A percentile compares a stretch with the other conserved stretches of the same genome.
These are phyloP conservation scores for Sclerotinia subarctica DNA, from an alignment of 2,329 filamentous ascomycete genomes.

Conservation along the genomic window DNA sequence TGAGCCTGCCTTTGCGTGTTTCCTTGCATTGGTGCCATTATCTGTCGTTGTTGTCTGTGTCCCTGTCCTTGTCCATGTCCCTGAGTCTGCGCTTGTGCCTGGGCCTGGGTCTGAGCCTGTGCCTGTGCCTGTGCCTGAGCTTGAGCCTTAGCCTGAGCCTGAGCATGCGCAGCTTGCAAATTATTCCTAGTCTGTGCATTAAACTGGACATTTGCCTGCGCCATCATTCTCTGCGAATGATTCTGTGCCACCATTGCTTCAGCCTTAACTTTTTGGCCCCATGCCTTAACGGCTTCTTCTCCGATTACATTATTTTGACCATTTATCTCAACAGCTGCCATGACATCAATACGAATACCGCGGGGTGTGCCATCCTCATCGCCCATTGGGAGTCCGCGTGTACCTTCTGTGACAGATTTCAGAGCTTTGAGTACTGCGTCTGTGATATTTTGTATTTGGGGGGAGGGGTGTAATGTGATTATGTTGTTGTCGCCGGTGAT, in stretches of 20 bases:
- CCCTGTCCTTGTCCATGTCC: too few relatives aligned
- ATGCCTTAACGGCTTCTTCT: slow-evolving; percentile 18
- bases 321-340: slow-evolving; percentile 46
- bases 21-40: not conserved
- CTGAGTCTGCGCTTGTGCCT: not conserved
- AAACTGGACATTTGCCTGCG: not conserved
- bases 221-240: not conserved
- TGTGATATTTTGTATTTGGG: slow-evolving; percentile 44
- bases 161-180: not conserved
- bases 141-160: not conserved
- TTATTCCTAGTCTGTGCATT: not conserved
- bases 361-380: slow-evolving; percentile 45
- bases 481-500: slow-evolving; percentile 50
- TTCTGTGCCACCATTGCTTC: not conserved
- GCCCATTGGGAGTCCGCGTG: slow-evolving; percentile 46
- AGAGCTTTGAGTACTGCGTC: slow-evolving; percentile 47
- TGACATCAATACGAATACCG: slow-evolving; percentile 45
- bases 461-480: slow-evolving; percentile 42
- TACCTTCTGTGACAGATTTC: slow-evolving; percentile 42
- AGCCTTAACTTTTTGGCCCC: not conserved
- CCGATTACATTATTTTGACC: slow-evolving; percentile 48
- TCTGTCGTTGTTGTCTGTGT: not conserved
- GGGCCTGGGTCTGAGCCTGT: not conserved
- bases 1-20: not conserved
- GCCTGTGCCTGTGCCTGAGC: not conserved